Evolutionary conservation across 139 green algal species (phyloP), one percentile per base, ranked within the genome.

Genomic region (Gonium pectorale): DNA sequence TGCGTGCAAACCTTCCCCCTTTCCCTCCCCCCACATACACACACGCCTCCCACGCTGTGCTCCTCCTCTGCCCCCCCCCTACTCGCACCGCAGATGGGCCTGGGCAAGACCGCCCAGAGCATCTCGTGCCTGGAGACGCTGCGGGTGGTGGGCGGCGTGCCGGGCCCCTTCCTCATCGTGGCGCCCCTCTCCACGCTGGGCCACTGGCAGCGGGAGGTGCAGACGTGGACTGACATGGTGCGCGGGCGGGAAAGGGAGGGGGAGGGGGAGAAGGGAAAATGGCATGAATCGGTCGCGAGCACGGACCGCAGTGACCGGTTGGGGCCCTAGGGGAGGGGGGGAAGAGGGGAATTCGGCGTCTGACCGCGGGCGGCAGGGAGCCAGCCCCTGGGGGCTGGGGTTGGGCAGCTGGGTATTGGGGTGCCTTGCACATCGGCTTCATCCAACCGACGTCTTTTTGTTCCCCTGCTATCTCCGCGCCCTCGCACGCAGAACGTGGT

Each of bases 201-300:
- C 33, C 96, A 99, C 90, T 99, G 97, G 97, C 89, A 96, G 90
- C 89, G 97, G 27, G 96, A 99, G 87, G 92, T 99, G 3, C 82
- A 97, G 89, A 97, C 95, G 5, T 98, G 97, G 94, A 97, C 94
- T 1, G 86, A 91, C 87, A 96, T 98, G 94, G 92, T 94, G 72
- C 3, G 88, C 24, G 54, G 31, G 5, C 31, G 7, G 31, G n/a
- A n/a, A n/a, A n/a, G n/a, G 56, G 64, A 4, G 56, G n/a, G 31
- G 35, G 6, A 0, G 31, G 33, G 43, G 46, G 17, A 11, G 43
- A 29, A 5, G 31, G 26, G 29, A 38, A n/a, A n/a, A n/a, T n/a
- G n/a, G n/a, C n/a, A n/a, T n/a, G n/a, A n/a, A n/a, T n/a, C n/a
- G n/a, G n/a, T n/a, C n/a, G n/a, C n/a, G n/a, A n/a, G n/a, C n/a